Evolutionary conservation across 805 yeast genomes (phyloP), one percentile per base, ranked within the genome.

Genomic region (Cyberlindnera euphorbiae): DNA sequence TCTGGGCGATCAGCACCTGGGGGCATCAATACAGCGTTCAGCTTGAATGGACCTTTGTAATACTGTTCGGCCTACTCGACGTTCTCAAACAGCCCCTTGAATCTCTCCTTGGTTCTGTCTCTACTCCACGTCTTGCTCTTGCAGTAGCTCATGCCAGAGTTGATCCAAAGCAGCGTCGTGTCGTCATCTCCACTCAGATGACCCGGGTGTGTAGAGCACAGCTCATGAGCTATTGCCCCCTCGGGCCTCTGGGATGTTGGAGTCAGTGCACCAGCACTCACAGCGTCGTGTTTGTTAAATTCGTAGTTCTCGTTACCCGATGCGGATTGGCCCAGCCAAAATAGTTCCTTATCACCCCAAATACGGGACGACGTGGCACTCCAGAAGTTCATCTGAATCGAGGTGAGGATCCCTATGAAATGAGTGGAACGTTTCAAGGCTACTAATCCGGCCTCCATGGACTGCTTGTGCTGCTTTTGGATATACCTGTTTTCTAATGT

Each of bases 311-410:
- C 60, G 32, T 61, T 55, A 15, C 68, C 69, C 14, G 60, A 44
- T 28, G 68, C 59, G 7, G 71, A 45, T 55, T 78, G 73, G 3
- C 84, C 85, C 24, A 83, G 50, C 90, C 90, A 82, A 47, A 82
- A 77, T 47, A 82, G 62, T 52, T 83, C 93, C 49, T 83, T 83
- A 45, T 83, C 94, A 30, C 94, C 94, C 70, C 83, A 82, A 13
- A 81, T 63, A n/a, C 76, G 66, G 1, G 73, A 65, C 8, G 60
- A 50, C 22, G 70, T 61, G 11, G 67, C 54, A 32, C 53, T 48
- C 57, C 66, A 66, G 32, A 66, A 55, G 40, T 65, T 68, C 41
- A 67, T 35, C 31, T 50, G 56, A 14, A 52, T 31, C 2, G 52
- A 33, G 2, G 49, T 41, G 13, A 52, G 34, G 13, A 47, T 39